phyloP scores from a whole-genome alignment of 2,329 filamentous ascomycete genomes.

The Fusarium goolgardi region DNA sequence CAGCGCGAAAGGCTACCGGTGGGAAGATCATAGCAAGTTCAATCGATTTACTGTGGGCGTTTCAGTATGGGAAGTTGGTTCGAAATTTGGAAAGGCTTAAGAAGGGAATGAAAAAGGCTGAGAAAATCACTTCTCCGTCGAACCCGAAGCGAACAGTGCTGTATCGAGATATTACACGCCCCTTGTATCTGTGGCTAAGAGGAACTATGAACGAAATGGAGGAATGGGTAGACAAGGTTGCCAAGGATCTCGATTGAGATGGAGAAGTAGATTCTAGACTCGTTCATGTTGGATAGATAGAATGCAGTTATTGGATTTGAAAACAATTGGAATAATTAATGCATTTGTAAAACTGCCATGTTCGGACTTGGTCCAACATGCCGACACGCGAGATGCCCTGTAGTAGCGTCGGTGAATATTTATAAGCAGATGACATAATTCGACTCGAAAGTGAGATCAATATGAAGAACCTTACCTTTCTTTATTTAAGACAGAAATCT shows the following conservation, averaged over 20 bases:
- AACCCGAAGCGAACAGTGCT: constrained; percentile 6
- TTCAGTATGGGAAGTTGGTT: constrained; percentile 21
- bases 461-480: not conserved
- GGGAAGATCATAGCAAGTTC: constrained; percentile 36
- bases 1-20: not conserved
- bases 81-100: constrained; percentile 3
- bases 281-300: too few species aligned
- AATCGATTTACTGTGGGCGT: not conserved
- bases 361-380: not conserved
- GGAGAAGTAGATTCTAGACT: accelerated
- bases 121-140: constrained; percentile 4
- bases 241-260: not conserved
- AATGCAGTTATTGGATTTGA: too few species aligned
- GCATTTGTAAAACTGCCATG: too few species aligned
- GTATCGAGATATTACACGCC: constrained; percentile 14
- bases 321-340: too few species aligned
- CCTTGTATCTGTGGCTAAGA: not conserved
- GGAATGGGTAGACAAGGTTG: constrained; percentile 24
- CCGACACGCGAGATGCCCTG: not conserved
- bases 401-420: constrained; percentile 15
- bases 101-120: constrained; percentile 17
- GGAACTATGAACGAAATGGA: not conserved
- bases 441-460: constrained; percentile 15
- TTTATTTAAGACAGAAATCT: not conserved
- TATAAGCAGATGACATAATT: constrained; percentile 42